These are phyloP conservation scores for Aspergillus leporis DNA, from an alignment of 495 filamentous ascomycete species.

Conservation along the genomic window DNA sequence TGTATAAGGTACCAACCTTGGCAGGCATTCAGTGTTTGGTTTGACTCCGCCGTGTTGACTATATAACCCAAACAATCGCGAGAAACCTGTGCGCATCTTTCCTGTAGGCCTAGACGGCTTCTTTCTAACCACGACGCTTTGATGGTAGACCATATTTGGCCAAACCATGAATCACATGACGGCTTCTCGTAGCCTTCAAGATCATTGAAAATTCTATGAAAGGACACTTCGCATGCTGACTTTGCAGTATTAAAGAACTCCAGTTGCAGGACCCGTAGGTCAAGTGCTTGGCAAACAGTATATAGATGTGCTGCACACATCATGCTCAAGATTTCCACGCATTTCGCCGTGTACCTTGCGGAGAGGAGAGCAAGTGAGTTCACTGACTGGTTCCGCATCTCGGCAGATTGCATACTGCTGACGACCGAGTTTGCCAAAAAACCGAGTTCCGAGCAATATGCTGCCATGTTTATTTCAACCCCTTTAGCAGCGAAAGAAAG, in stretches of 20 bases:
- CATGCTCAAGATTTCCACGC: slow-evolving; percentile 54
- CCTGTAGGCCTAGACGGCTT: background rate
- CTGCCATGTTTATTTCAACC: slow-evolving; percentile 61
- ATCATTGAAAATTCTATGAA: background rate
- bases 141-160: background rate
- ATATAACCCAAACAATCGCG: background rate
- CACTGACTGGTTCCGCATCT: slow-evolving; percentile 55
- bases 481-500: slow-evolving; percentile 59
- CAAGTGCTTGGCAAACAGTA: slow-evolving; percentile 46
- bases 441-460: slow-evolving; percentile 52
- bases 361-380: slow-evolving; percentile 56
- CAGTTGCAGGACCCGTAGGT: slow-evolving; percentile 37
- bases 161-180: too few relatives aligned
- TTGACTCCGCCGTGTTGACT: background rate
- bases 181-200: background rate
- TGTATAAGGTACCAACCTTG: too few relatives aligned
- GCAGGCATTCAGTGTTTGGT: background rate
- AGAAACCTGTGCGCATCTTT: background rate
- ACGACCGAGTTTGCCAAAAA: slow-evolving; percentile 50
- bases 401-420: slow-evolving; percentile 50
- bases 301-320: slow-evolving; percentile 54
- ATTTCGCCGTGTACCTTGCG: slow-evolving; percentile 51
- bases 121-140: background rate
- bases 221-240: background rate
- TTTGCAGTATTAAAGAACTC: slow-evolving; percentile 16